phyloP scores from a whole-genome alignment of 306 rosid genomes.

The Acacia confusa region DNA sequence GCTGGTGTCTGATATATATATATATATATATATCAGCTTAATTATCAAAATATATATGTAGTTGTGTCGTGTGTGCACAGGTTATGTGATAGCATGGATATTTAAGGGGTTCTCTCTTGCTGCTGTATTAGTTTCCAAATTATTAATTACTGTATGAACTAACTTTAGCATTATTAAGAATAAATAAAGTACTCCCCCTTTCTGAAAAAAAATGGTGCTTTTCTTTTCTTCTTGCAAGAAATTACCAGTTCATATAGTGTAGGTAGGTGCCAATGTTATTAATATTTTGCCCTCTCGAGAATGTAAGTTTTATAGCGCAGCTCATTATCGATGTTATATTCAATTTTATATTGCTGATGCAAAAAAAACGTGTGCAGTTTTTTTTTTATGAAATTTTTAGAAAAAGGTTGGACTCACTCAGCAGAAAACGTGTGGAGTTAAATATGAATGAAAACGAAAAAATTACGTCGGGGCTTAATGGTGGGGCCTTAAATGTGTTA shows the following conservation, averaged over 20 bases:
- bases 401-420: no score
- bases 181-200: background rate
- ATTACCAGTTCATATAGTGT: background rate
- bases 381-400: no score
- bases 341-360: background rate
- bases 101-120: background rate
- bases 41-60: background rate
- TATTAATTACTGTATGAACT: background rate
- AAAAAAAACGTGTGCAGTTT: background rate
- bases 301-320: background rate
- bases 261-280: background rate
- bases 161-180: background rate
- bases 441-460: background rate
- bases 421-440: background rate
- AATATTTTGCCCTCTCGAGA: no score
- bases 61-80: background rate
- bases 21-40: background rate
- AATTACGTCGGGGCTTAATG: background rate
- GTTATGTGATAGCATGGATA: background rate
- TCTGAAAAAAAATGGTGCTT: background rate
- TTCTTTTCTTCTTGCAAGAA: background rate
- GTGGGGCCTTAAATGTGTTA: background rate
- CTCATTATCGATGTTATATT: no score
- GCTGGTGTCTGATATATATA: conserved; percentile 27
- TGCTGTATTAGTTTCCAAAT: background rate